phyloP scores from a whole-genome alignment of 164 flowering plant species.

The Cinnamomum micranthum region DNA sequence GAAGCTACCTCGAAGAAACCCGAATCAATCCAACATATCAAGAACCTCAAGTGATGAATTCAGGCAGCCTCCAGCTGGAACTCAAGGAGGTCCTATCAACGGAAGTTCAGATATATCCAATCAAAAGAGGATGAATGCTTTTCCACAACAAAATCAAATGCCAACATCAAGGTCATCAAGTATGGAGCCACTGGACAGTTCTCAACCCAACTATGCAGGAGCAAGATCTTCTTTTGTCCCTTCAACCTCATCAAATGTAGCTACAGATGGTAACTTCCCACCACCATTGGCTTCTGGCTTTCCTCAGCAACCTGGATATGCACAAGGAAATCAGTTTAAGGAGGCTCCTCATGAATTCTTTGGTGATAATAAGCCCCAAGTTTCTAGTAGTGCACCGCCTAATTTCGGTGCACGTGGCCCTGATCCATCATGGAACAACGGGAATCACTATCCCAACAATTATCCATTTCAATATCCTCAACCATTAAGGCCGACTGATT shows the following conservation, averaged over 20 bases:
- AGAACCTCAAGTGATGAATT: constrained; percentile 26
- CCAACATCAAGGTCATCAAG: neutral
- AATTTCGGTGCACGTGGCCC: constrained; percentile 26
- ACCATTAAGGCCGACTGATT: constrained; percentile 35
- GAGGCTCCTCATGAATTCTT: constrained; percentile 55
- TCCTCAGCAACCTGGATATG: constrained; percentile 26
- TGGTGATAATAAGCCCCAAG: constrained; percentile 29
- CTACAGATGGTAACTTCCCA: neutral
- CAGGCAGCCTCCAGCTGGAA: constrained; percentile 16
- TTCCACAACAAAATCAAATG: constrained; percentile 1
- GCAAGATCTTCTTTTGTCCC: neutral
- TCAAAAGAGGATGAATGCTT: constrained; percentile 1
- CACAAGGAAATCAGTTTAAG: constrained; percentile 33
- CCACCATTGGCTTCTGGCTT: constrained; percentile 3
- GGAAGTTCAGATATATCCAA: constrained; percentile 16
- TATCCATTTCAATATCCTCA: constrained; percentile 39
- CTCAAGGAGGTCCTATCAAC: constrained; percentile 29
- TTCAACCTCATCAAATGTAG: neutral
- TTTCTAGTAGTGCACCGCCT: constrained; percentile 28
- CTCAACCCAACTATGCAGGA: neutral
- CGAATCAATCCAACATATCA: constrained; percentile 37
- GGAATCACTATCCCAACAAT: constrained; percentile 20
- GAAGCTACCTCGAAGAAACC: constrained; percentile 30
- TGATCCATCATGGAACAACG: constrained; percentile 34
- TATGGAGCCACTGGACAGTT: neutral